Conservation (phyloP, 106 monocot species). For the Acanthochlamys bracteata region DNA sequence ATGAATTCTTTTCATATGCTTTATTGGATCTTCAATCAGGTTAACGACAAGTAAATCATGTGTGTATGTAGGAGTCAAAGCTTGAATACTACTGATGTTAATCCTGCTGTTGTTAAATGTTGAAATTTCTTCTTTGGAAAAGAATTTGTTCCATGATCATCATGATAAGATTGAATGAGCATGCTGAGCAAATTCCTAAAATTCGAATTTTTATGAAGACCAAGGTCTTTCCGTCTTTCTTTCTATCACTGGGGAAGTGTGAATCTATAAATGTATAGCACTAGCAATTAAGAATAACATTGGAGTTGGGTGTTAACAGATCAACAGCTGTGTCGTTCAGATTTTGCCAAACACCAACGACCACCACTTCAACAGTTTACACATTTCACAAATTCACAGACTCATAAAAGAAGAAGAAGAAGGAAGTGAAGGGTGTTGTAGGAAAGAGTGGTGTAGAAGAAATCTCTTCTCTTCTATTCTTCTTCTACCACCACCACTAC, state of each 20-base stretch:
- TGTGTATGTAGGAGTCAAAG: no score
- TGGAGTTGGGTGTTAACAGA: not conserved
- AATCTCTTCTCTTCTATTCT: not conserved
- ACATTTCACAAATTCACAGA: not conserved
- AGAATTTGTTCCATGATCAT: no score
- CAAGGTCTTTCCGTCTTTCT: not conserved
- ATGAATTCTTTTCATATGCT: no score
- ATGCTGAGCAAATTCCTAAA: no score
- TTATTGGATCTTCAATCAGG: no score
- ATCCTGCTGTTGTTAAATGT: no score
- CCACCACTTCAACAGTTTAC: not conserved
- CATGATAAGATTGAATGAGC: no score
- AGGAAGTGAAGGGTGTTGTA: not conserved
- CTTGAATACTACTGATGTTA: no score
- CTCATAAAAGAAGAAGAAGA: not conserved
- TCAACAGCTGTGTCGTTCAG: not conserved
- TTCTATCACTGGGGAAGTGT: not conserved
- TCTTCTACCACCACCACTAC: not conserved
- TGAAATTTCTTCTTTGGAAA: no score
- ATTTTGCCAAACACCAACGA: slow-evolving; percentile 1
- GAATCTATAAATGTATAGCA: not conserved
- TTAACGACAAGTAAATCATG: no score
- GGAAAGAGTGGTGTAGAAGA: slow-evolving; percentile 4
- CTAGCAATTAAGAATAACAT: not conserved
- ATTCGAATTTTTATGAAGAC: no score